Evolutionary conservation across 768 basidiomycete species (phyloP), one percentile per base, ranked within the genome.

Genomic region (Auricularia cornea): DNA sequence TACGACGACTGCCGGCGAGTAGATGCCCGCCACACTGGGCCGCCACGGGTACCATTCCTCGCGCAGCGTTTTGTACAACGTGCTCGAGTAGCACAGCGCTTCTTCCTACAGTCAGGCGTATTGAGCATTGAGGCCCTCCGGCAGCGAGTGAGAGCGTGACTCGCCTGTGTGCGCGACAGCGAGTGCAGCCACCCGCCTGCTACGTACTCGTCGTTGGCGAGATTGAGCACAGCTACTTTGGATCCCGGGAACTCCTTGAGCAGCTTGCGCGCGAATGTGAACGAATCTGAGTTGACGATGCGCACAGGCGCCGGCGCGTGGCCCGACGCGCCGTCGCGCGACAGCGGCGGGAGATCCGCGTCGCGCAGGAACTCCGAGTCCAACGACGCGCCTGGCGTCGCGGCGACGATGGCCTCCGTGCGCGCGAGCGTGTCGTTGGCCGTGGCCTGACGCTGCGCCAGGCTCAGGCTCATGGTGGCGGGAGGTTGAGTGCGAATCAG

Each of bases 41-140:
- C 78, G 74, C 80, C 80, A 81, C 10, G 80, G 80, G 61, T 81
- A 81, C 64, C 76, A 79, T 6, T 70, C 68, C 29, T 68, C 67
- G 52, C 76, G 75, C 38, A 81, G 73, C 1, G 79, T 80, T 14
- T 64, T 62, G 65, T 77, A 81, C 4, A 81, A 71, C 3, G 79
- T 80, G 3, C 80, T 80, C 10, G 78, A 77, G 66, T 81, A 81
- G 65, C 80, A 81, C 0, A 81, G 72, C 0, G 80, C 78, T 68
- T 81, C 80, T 72, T 80, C 80, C 78, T 80, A 52, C 12, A n/a
- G n/a, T n/a, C n/a, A n/a, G n/a, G n/a, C n/a, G n/a, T n/a, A n/a
- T n/a, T n/a, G n/a, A n/a, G n/a, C n/a, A n/a, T n/a, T n/a, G n/a
- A n/a, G n/a, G n/a, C n/a, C n/a, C n/a, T n/a, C n/a, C n/a, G n/a